Conservation (phyloP, 805 yeast genomes). For the Tetrapisispora iriomotensis region DNA sequence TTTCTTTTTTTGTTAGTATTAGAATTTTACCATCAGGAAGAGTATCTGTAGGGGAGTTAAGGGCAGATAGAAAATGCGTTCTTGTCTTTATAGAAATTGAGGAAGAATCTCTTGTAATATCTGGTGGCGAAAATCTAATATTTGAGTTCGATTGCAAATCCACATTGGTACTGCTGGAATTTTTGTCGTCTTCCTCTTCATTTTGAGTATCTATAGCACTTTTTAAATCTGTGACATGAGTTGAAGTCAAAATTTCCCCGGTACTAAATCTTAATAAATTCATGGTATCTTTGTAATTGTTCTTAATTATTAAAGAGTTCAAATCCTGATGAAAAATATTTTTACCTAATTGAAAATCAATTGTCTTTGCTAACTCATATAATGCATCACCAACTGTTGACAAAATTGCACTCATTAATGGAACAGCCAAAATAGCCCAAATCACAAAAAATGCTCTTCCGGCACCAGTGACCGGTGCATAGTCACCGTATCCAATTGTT, state of each 20-base stretch:
- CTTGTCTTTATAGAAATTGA: not conserved
- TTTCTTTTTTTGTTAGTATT: not conserved
- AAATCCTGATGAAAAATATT: slow-evolving; percentile 9
- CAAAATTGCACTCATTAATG: slow-evolving; percentile 74
- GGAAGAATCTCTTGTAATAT: not conserved
- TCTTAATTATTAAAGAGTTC: slow-evolving; percentile 6
- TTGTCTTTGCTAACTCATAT: slow-evolving; percentile 14
- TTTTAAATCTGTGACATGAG: not conserved
- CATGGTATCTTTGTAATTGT: not conserved
- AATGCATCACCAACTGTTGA: slow-evolving; percentile 55
- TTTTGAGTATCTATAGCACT: slow-evolving; percentile 1
- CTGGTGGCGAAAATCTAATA: not conserved
- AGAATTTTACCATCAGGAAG: not conserved
- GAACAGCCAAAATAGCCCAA: slow-evolving; percentile 80
- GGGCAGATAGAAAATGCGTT: not conserved
- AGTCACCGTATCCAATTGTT: slow-evolving; percentile 83
- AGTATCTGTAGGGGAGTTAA: not conserved
- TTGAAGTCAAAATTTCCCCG: slow-evolving; percentile 5
- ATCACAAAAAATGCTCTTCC: slow-evolving; percentile 66
- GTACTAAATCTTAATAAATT: slow-evolving; percentile 6
- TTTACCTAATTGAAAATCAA: slow-evolving; percentile 13
- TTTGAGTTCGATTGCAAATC: not conserved
- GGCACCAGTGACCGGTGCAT: slow-evolving; percentile 48
- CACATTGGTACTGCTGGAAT: not conserved
- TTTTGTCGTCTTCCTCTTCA: slow-evolving; percentile 1